Evolutionary conservation across 1,284 basidiomycete genomes (phyloP).

Genomic region (Moesziomyces antarcticus): DNA sequence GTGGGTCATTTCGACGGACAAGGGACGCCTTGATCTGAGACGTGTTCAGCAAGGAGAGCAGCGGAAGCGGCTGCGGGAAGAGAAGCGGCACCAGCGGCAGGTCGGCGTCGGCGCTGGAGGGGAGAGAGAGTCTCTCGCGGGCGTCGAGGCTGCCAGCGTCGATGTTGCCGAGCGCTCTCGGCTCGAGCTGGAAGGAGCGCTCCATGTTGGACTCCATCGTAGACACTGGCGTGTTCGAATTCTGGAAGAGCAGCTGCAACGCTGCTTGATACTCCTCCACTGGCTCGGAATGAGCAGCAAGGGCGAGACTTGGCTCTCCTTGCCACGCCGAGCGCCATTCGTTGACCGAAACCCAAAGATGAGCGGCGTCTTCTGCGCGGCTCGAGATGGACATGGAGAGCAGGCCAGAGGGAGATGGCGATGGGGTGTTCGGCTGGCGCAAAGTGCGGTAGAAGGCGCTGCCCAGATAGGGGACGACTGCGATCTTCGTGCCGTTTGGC

Average conservation of each 20-base stretch:
- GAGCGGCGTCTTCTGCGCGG: conserved; percentile 17
- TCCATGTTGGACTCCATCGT: conserved; percentile 30
- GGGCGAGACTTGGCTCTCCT: conserved; percentile 5
- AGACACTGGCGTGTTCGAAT: conserved; percentile 1
- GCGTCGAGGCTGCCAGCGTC: conserved; percentile 26
- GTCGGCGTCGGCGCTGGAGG: conserved; percentile 17
- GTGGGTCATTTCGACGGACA: conserved; percentile 18
- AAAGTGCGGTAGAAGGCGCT: conserved; percentile 36
- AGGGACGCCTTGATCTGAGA: conserved; percentile 27
- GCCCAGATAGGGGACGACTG: conserved; percentile 50
- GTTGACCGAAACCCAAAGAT: conserved; percentile 7
- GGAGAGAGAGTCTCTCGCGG: conserved; percentile 28
- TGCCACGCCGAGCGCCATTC: conserved; percentile 40
- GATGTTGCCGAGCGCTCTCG: conserved; percentile 51
- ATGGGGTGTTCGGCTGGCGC: conserved; percentile 4
- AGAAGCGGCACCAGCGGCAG: conserved; percentile 50
- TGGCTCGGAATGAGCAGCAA: conserved; percentile 25
- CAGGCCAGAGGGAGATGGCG: neutral
- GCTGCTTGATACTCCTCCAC: conserved; percentile 48
- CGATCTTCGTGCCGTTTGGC: conserved; percentile 9
- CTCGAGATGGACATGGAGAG: conserved; percentile 10
- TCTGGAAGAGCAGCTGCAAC: conserved; percentile 43
- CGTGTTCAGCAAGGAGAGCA: conserved; percentile 48
- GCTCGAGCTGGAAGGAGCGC: conserved; percentile 52
- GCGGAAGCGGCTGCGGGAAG: conserved; percentile 58